Evolutionary conservation across 2,329 filamentous ascomycete genomes (phyloP).

Genomic region (Aspergillus felis): DNA sequence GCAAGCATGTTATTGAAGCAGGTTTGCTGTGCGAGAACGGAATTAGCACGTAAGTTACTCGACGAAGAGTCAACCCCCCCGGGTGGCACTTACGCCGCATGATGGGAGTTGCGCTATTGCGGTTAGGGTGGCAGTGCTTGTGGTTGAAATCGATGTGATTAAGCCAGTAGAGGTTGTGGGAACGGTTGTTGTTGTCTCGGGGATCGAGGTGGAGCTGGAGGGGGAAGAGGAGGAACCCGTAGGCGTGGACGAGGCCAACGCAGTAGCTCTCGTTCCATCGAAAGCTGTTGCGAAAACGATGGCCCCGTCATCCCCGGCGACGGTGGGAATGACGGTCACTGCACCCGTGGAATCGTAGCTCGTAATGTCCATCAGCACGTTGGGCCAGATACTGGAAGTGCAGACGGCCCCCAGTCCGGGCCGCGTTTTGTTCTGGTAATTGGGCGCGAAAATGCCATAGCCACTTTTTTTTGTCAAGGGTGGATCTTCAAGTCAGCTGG

Average conservation of each 20-base stretch:
- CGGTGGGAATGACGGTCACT: not conserved
- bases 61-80: not conserved
- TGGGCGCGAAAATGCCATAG: not conserved
- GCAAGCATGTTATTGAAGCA: not conserved
- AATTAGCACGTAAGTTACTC: not conserved
- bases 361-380: slow-evolving; percentile 1
- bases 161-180: not conserved
- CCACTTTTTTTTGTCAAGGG: not conserved
- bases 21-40: not conserved
- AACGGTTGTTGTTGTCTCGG: not conserved
- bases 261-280: not conserved
- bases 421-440: not conserved
- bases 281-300: slow-evolving; percentile 2
- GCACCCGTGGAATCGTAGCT: not conserved
- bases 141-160: not conserved
- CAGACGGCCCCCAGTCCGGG: not conserved
- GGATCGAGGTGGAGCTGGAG: not conserved
- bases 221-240: not conserved
- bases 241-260: not conserved
- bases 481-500: not conserved
- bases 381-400: not conserved
- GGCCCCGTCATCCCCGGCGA: not conserved
- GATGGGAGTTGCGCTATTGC: slow-evolving; percentile 1
- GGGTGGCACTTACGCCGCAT: not conserved
- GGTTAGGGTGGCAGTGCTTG: not conserved